Percentiles rank a stretch among this genome's conserved stretches.
These are phyloP conservation scores for Aspergillus floridensis DNA, from an alignment of 2,329 filamentous ascomycete genomes.

Conservation along the genomic window DNA sequence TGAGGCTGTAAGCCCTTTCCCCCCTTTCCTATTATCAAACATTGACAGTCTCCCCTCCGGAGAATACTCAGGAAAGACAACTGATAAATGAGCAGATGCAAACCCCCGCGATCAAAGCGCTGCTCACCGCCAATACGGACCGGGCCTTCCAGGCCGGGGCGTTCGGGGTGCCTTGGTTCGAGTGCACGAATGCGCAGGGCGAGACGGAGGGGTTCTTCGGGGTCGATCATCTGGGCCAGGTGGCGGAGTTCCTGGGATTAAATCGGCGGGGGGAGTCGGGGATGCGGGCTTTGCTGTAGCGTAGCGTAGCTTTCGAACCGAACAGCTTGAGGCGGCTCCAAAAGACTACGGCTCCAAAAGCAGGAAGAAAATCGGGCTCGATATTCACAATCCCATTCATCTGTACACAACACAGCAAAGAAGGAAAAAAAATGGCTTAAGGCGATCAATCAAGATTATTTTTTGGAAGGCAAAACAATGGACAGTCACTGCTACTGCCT, in stretches of 20 bases:
- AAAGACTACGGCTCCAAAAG: no score
- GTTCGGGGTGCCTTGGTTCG: slow-evolving; percentile 62
- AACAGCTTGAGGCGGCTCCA: no score
- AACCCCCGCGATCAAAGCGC: slow-evolving; percentile 46
- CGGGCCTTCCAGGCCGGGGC: slow-evolving; percentile 53
- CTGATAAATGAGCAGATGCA: slow-evolving; percentile 16
- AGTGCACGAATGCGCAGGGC: slow-evolving; percentile 54
- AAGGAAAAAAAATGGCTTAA: no score
- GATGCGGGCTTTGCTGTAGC: slow-evolving; percentile 29
- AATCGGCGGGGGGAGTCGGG: slow-evolving; percentile 36
- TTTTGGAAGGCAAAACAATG: background rate
- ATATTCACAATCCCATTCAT: no score
- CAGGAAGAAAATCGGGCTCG: no score
- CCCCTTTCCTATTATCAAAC: background rate
- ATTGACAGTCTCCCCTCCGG: background rate
- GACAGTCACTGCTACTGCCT: background rate
- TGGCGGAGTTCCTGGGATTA: slow-evolving; percentile 54
- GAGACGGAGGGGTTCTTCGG: slow-evolving; percentile 59
- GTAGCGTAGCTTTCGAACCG: no score
- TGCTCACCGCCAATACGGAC: slow-evolving; percentile 51
- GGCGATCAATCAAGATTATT: background rate
- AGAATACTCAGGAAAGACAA: no score
- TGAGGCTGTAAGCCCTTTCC: slow-evolving; percentile 35
- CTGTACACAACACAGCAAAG: no score
- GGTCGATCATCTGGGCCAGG: slow-evolving; percentile 58